Conservation (phyloP, 805 yeast genomes). For the Candida pseudofarinosa region DNA sequence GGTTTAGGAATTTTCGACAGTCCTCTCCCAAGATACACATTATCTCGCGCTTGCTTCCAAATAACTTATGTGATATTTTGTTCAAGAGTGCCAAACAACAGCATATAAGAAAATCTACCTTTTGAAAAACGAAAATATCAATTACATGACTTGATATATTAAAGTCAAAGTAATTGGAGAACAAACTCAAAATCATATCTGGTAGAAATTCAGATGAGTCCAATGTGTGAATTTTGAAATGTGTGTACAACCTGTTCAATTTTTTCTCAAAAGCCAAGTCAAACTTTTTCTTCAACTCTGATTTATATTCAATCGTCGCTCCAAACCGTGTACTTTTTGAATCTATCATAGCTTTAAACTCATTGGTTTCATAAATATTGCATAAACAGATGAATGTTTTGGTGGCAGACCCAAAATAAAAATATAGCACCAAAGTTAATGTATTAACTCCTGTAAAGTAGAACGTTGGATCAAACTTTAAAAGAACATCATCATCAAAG, state of each 20-base stretch:
- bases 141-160: slow-evolving; percentile 48
- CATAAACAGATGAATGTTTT: slow-evolving; percentile 39
- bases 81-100: slow-evolving; percentile 50
- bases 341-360: slow-evolving; percentile 16
- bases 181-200: slow-evolving; percentile 37
- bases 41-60: slow-evolving; percentile 48
- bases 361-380: slow-evolving; percentile 31
- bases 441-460: slow-evolving; percentile 35
- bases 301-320: neutral
- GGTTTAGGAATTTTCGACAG: slow-evolving; percentile 3
- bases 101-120: slow-evolving; percentile 52
- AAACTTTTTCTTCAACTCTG: slow-evolving; percentile 33
- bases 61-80: slow-evolving; percentile 44
- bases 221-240: slow-evolving; percentile 44
- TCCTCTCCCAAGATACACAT: slow-evolving; percentile 23
- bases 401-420: slow-evolving; percentile 27
- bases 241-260: slow-evolving; percentile 42
- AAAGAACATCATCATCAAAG: neutral
- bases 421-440: slow-evolving; percentile 40
- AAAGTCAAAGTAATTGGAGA: slow-evolving; percentile 42
- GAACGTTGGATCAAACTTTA: slow-evolving; percentile 8
- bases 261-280: slow-evolving; percentile 42
- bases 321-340: slow-evolving; percentile 6
- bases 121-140: slow-evolving; percentile 61
- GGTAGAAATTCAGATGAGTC: slow-evolving; percentile 41